These are phyloP conservation scores for Botrytis medusae DNA, from an alignment of 2,329 filamentous ascomycete genomes.

Conservation along the genomic window DNA sequence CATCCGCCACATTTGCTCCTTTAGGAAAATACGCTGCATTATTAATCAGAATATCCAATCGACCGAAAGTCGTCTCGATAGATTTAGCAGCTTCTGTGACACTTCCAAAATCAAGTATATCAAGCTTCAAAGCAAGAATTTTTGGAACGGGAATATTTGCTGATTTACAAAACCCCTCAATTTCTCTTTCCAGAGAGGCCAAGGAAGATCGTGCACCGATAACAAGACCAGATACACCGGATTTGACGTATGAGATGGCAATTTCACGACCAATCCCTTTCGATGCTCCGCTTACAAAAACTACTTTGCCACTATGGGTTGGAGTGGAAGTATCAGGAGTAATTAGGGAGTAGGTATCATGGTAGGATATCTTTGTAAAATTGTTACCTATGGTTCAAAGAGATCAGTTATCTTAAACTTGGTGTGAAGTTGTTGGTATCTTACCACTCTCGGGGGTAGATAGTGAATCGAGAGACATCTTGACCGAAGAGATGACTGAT, in stretches of 20 bases:
- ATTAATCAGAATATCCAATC: not conserved
- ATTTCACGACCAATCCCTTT: not conserved
- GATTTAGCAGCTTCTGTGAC: not conserved
- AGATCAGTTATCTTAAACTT: not conserved
- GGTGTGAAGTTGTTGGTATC: not conserved
- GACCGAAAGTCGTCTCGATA: not conserved
- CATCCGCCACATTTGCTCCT: not conserved
- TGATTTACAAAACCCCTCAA: not conserved
- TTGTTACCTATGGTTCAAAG: constrained; percentile 5
- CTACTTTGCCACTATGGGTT: not conserved
- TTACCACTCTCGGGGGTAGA: not conserved
- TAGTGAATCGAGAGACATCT: not conserved
- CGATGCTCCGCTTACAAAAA: not conserved
- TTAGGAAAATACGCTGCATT: not conserved
- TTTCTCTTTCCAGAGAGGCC: not conserved
- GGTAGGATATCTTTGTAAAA: constrained; percentile 22
- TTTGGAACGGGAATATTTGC: not conserved
- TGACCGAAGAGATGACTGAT: not conserved
- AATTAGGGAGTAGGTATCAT: constrained; percentile 1
- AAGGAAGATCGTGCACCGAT: not conserved
- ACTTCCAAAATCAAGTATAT: not conserved
- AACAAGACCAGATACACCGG: not conserved
- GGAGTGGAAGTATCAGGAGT: not conserved
- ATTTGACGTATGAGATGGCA: not conserved
- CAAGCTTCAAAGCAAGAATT: not conserved